Percentiles rank a stretch among this genome's conserved stretches.
Evolutionary conservation across 306 rosid genomes (phyloP).

Genomic region (Morella rubra): DNA sequence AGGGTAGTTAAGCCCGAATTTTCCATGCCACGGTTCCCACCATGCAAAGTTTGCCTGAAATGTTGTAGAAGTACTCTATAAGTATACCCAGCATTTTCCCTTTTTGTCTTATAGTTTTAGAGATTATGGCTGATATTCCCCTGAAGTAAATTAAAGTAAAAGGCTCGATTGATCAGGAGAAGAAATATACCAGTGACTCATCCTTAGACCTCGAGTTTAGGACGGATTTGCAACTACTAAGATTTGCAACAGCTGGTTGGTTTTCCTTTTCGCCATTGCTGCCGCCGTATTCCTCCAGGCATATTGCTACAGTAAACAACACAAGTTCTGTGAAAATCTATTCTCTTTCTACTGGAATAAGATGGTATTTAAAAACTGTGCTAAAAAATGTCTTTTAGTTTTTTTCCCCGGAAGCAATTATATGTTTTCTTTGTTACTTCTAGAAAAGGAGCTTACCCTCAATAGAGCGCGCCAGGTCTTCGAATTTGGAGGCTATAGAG

Average conservation of each 20-base stretch:
- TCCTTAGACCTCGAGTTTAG: slow-evolving; percentile 74
- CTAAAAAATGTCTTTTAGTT: no score
- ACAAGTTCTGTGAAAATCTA: not conserved
- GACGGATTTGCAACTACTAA: slow-evolving; percentile 54
- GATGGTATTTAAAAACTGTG: no score
- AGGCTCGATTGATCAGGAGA: not conserved
- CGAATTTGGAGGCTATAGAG: slow-evolving; percentile 52
- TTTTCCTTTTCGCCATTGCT: slow-evolving; percentile 43
- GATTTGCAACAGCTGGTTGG: slow-evolving; percentile 14
- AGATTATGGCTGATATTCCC: no score
- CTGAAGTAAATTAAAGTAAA: no score
- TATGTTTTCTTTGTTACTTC: no score
- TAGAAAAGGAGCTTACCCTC: slow-evolving; percentile 41
- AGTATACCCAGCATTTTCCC: no score
- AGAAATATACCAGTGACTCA: slow-evolving; percentile 57
- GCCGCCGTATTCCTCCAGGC: slow-evolving; percentile 55
- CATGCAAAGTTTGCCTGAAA: slow-evolving; percentile 80
- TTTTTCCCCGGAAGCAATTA: no score
- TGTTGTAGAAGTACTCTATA: no score
- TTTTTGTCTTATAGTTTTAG: no score
- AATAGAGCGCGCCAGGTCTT: slow-evolving; percentile 52
- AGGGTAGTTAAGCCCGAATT: slow-evolving; percentile 77
- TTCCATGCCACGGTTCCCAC: slow-evolving; percentile 99
- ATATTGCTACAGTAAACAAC: slow-evolving; percentile 35
- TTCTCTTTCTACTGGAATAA: no score